Base-by-base conservation (phyloP, 139 green algal genomes). In the Nannochloris sp. region DNA sequence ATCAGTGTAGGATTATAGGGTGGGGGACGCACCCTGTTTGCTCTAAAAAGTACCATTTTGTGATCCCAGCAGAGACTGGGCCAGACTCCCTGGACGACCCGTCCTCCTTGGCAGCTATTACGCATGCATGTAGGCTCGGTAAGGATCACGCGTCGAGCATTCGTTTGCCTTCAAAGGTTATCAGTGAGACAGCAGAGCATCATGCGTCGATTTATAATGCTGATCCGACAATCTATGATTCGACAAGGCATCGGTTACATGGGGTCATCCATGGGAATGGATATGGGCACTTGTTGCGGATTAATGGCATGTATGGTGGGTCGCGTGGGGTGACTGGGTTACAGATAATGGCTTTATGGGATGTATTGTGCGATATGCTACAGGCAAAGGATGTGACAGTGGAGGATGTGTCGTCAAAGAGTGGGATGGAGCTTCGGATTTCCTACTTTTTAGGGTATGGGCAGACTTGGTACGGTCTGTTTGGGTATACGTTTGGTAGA, bases 391-490 rank as follows among this genome's bases (percentile, higher is more conserved):
- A 79, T 37, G 73, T 92, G 20, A 83, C 75, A 14, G 85, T 93
- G 3, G 90, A 97, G 65, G 93, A 99, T 61, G 92, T 97, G 20
- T 90, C 78, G 33, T 93, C 91, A 74, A 95, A 95, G 80, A 66
- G 59, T 17, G 78, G 80, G 9, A 94, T 98, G 82, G 88, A 95
- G 75, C 73, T 96, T 72, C 79, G 93, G 17, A 73, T 97, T 56
- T 71, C 97, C 73, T 81, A 95, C 72, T 61, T 76, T 13, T 73
- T 80, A 13, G 85, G 86, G 0, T 73, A 86, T 61, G 70, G 77
- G 20, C 45, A 29, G 16, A 94, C 93, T 8, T 97, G 91, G 87
- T 99, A 99, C 69, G 90, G 86, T 51, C 81, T 82, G 56, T 96
- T 85, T 79, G 91, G 87, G 12, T 99, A 97, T 69, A 56, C 63